Evolutionary conservation across 768 basidiomycete species (phyloP).

Genomic region (Tubosaeta sp.): DNA sequence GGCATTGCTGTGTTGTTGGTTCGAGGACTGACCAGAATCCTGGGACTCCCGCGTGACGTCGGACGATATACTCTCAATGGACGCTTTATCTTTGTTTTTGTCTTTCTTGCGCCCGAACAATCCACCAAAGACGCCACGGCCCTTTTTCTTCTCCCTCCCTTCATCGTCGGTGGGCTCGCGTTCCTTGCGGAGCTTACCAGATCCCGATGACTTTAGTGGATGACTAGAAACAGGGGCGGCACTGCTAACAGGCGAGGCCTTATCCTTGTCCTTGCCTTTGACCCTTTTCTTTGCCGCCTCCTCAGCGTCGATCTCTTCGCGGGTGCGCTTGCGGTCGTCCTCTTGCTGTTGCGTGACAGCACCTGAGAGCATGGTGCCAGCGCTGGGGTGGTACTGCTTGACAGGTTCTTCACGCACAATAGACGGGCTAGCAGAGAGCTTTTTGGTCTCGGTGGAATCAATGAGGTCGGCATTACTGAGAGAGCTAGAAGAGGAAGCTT

Average conservation of each 20-base stretch:
- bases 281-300: slow-evolving; percentile 47
- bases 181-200: slow-evolving; percentile 44
- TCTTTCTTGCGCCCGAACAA: slow-evolving; percentile 77
- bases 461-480: slow-evolving; percentile 54
- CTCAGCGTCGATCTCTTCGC: slow-evolving; percentile 48
- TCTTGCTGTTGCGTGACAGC: slow-evolving; percentile 44
- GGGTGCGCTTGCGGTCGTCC: slow-evolving; percentile 48
- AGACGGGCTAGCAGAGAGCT: slow-evolving; percentile 73
- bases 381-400: slow-evolving; percentile 10
- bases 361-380: slow-evolving; percentile 35
- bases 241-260: slow-evolving; percentile 30
- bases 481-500: slow-evolving; percentile 27
- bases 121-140: slow-evolving; percentile 63
- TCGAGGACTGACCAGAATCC: slow-evolving; percentile 57
- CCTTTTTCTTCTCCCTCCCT: slow-evolving; percentile 58
- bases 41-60: slow-evolving; percentile 52
- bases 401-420: slow-evolving; percentile 58
- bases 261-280: slow-evolving; percentile 48
- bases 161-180: slow-evolving; percentile 40
- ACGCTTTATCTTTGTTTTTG: slow-evolving; percentile 60
- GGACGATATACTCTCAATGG: slow-evolving; percentile 49
- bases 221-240: slow-evolving; percentile 28
- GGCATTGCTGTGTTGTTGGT: slow-evolving; percentile 31
- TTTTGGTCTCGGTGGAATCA: slow-evolving; percentile 67
- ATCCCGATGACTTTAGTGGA: slow-evolving; percentile 9